Conservation (phyloP, 345 rosid genomes). For the Heritiera littoralis region DNA sequence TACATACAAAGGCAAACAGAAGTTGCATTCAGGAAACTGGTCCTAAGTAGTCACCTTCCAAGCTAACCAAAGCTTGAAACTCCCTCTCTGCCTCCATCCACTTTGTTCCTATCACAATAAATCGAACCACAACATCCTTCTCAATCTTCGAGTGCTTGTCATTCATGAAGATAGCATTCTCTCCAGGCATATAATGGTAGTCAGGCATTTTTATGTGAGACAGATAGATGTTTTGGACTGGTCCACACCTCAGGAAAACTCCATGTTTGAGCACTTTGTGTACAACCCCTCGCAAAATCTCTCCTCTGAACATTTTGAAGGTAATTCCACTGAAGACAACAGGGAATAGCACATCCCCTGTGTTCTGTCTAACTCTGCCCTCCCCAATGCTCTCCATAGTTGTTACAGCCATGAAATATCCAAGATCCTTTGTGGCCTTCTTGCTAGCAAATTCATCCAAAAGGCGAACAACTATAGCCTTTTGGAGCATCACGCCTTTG, state of each 20-base stretch:
- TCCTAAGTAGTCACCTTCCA: slow-evolving; percentile 74
- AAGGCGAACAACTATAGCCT: slow-evolving; percentile 55
- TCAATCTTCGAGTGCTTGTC: slow-evolving; percentile 62
- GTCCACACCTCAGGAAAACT: slow-evolving; percentile 77
- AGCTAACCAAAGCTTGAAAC: slow-evolving; percentile 76
- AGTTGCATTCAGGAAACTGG: too few relatives aligned
- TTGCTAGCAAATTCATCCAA: slow-evolving; percentile 62
- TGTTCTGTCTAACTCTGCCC: slow-evolving; percentile 66
- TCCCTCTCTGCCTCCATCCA: slow-evolving; percentile 86
- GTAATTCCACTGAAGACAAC: slow-evolving; percentile 68
- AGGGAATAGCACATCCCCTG: slow-evolving; percentile 81
- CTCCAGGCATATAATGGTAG: slow-evolving; percentile 62
- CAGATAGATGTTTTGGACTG: slow-evolving; percentile 57
- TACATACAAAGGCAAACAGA: too few relatives aligned
- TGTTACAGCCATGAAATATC: slow-evolving; percentile 65
- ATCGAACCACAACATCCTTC: slow-evolving; percentile 52
- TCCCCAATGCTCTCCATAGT: slow-evolving; percentile 64
- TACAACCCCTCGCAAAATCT: slow-evolving; percentile 66
- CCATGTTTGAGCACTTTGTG: slow-evolving; percentile 86
- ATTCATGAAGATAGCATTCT: slow-evolving; percentile 65
- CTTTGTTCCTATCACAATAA: slow-evolving; percentile 68
- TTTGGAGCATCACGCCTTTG: slow-evolving; percentile 68
- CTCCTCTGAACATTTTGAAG: slow-evolving; percentile 82
- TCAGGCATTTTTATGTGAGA: slow-evolving; percentile 63
- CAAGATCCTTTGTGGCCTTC: slow-evolving; percentile 71